Base-by-base conservation (phyloP, 1,284 basidiomycete species). In the Fomitopsis betulina region DNA sequence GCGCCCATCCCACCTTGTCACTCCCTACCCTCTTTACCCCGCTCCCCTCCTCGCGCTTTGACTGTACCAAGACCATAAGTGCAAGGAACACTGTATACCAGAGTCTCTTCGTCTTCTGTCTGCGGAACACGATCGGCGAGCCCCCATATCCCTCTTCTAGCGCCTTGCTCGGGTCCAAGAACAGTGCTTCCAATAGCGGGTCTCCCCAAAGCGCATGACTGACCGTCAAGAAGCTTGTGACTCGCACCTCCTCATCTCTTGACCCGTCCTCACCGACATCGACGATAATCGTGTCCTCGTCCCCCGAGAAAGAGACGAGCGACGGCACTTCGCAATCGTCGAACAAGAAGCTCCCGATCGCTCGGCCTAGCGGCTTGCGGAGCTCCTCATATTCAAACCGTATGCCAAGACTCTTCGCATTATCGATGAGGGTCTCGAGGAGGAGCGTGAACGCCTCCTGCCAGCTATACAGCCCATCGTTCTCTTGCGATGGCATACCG, bases 11-110 rank as follows among this genome's bases (percentile, higher is more conserved):
- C 43, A 68, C 60, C 56, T 64, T 70, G 35, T 62, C 60, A 57
- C 69, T 70, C 58, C 76, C 70, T 58, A 42, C 54, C 21, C 33
- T 61, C 52, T 9, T 65, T 60, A 33, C 71, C 25, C 52, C 56
- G 39, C 49, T 40, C 37, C 52, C 42, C 15, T 58, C 55, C 30
- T 39, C 49, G 52, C 58, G 45, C 53, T 58, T 57, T 17, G 62
- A 70, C 58, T 80, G 76, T 21, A 75, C 69, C 63, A 87, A 66
- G 15, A 83, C 73, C 1, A 81, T 64, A 47, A 89, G 65, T 2
- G 83, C 81, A 58, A 85, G 68, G 68, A 86, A 89, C 7, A 87
- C 67, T n/a, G 81, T 83, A 67, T 90, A 90, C 88, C 87, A 90
- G 43, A 84, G 61, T 59, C 86, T 73, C 70, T 91, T 91, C 54